A percentile compares a stretch with the other conserved stretches of the same genome.
phyloP scores from a whole-genome alignment of 441 rosid genomes.

The Erodium trifolium region DNA sequence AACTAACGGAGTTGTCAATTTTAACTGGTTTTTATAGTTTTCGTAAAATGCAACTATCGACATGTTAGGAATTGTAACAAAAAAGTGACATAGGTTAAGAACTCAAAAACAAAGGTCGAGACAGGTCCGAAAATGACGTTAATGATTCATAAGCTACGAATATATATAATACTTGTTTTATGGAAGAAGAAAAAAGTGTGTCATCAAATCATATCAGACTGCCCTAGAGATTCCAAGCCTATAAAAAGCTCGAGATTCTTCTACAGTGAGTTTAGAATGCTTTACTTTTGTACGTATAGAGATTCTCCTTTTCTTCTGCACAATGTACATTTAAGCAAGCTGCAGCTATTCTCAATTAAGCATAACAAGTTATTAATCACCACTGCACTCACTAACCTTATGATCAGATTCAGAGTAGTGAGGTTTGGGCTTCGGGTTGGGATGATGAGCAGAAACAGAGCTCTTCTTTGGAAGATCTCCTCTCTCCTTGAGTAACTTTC shows the following conservation, averaged over 20 bases:
- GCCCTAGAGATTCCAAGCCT: background rate
- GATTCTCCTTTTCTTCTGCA: background rate
- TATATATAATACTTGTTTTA: too few species aligned
- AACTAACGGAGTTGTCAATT: constrained; percentile 1
- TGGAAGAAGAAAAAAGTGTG: background rate
- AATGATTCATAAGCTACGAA: background rate
- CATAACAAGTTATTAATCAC: background rate
- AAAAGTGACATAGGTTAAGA: too few species aligned
- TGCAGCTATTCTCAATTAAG: too few species aligned
- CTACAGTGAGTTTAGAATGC: background rate
- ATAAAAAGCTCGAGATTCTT: background rate
- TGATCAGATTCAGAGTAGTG: constrained; percentile 18
- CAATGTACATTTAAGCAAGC: too few species aligned
- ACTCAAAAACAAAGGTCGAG: background rate
- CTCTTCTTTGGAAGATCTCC: constrained; percentile 30
- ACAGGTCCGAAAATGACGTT: background rate
- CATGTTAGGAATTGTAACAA: too few species aligned
- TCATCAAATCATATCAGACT: background rate
- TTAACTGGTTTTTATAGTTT: background rate
- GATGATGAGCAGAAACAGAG: constrained; percentile 23
- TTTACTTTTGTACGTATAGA: background rate
- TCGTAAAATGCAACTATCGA: too few species aligned
- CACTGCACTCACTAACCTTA: constrained; percentile 17
- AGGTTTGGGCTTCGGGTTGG: constrained; percentile 20
- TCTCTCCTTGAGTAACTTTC: constrained; percentile 51